A percentile compares a stretch with the other conserved stretches of the same genome.
Evolutionary conservation across 2,329 filamentous ascomycete genomes (phyloP).

Genomic region (Coniochaeta sp.): DNA sequence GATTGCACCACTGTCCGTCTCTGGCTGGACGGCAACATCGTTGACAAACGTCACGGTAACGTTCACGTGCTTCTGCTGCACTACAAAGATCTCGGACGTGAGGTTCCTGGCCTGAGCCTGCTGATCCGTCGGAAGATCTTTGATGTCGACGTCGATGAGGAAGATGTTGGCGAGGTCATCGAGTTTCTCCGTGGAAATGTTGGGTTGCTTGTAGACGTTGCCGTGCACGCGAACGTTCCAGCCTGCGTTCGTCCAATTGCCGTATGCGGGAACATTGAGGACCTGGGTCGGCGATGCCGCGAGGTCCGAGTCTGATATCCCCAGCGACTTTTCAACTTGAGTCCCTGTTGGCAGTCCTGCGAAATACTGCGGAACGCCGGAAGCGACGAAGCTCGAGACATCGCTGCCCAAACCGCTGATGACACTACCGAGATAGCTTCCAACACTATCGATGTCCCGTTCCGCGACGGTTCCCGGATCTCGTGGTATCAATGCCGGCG

Average conservation of each 20-base stretch:
- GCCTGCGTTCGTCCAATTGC: constrained; percentile 70
- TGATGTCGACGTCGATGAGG: constrained; percentile 56
- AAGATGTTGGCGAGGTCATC: constrained; percentile 65
- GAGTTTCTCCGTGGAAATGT: constrained; percentile 56
- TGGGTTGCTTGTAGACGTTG: constrained; percentile 74
- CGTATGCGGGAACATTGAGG: constrained; percentile 64
- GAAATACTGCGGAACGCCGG: constrained; percentile 61
- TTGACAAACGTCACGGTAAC: constrained; percentile 54
- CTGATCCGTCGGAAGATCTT: constrained; percentile 49
- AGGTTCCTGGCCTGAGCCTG: constrained; percentile 65
- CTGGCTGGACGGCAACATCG: constrained; percentile 38
- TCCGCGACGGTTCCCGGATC: constrained; percentile 12
- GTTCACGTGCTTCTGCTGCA: constrained; percentile 60
- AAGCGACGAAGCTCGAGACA: constrained; percentile 53
- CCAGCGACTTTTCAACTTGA: constrained; percentile 53
- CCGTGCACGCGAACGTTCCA: constrained; percentile 74
- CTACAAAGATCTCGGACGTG: constrained; percentile 65
- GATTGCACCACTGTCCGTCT: constrained; percentile 45
- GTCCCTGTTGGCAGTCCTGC: constrained; percentile 57
- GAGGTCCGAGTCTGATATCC: constrained; percentile 50
- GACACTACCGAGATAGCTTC: constrained; percentile 42
- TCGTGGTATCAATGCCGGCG: constrained; percentile 11
- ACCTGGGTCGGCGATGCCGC: constrained; percentile 60
- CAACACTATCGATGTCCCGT: constrained; percentile 29
- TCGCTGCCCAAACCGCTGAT: constrained; percentile 44